Conservation (phyloP, 2,329 filamentous ascomycete species). For the Spiromastix sp. region DNA sequence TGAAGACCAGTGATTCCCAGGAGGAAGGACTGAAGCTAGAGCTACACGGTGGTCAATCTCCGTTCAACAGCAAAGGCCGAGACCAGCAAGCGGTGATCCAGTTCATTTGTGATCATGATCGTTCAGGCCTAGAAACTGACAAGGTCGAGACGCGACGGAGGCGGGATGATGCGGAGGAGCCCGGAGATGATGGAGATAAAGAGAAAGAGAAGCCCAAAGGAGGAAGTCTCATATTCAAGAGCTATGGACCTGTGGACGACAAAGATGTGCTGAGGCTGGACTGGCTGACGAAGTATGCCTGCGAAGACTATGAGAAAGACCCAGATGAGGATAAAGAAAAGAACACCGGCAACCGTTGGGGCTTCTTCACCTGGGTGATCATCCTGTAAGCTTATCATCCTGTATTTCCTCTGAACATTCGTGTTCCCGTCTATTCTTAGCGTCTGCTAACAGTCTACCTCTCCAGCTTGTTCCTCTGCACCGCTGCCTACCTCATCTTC, state of each 20-base stretch:
- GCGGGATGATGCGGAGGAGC: conserved; percentile 16
- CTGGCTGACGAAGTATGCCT: conserved; percentile 84
- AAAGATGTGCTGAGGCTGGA: conserved; percentile 60
- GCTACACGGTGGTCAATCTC: conserved; percentile 46
- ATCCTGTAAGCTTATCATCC: conserved; percentile 57
- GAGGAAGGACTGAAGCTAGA: conserved; percentile 63
- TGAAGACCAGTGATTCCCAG: conserved; percentile 52
- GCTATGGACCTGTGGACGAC: conserved; percentile 54
- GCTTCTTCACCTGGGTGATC: conserved; percentile 95
- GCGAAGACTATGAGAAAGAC: conserved; percentile 48
- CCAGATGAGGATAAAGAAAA: conserved; percentile 30
- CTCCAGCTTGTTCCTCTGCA: conserved; percentile 69
- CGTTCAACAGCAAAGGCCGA: conserved; percentile 20
- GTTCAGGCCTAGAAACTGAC: conserved; percentile 56
- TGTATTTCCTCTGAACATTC: conserved; percentile 1
- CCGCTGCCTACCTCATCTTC: conserved; percentile 88
- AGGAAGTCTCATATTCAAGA: conserved; percentile 64
- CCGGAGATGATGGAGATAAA: conserved; percentile 19
- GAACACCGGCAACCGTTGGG: conserved; percentile 56
- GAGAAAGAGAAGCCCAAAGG: conserved; percentile 23
- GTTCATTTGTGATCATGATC: conserved; percentile 66
- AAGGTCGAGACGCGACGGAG: conserved; percentile 16
- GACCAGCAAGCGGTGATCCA: conserved; percentile 68
- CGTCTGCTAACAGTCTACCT: neutral
- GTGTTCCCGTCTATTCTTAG: conserved; percentile 1